Percentiles rank a stretch among this genome's conserved stretches.
phyloP scores from a whole-genome alignment of 306 rosid species.

The Lupinus albus region DNA sequence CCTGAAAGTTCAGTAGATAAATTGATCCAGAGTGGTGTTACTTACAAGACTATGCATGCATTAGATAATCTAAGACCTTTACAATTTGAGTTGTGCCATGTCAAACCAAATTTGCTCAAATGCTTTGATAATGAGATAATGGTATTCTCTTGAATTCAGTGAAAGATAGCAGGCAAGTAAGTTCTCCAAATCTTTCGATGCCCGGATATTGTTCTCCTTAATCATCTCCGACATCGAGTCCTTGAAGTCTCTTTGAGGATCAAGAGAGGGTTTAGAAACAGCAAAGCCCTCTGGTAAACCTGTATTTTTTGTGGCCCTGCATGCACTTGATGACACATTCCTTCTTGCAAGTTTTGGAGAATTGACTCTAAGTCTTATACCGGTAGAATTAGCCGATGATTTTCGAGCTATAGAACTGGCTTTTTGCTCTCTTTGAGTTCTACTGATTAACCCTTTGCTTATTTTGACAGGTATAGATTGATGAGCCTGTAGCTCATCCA shows the following conservation, averaged over 20 bases:
- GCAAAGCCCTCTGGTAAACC: conserved; percentile 67
- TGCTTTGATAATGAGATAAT: conserved; percentile 75
- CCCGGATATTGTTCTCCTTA: conserved; percentile 65
- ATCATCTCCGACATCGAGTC: conserved; percentile 91
- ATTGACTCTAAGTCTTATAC: conserved; percentile 61
- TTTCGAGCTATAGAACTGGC: conserved; percentile 40
- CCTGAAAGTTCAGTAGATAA: conserved; percentile 21
- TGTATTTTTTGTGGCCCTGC: conserved; percentile 41
- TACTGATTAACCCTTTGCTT: conserved; percentile 46
- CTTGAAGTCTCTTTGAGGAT: conserved; percentile 75
- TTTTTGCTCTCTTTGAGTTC: conserved; percentile 36
- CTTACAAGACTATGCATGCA: conserved; percentile 44
- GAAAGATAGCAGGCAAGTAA: conserved; percentile 84
- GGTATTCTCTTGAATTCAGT: conserved; percentile 71
- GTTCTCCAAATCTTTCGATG: conserved; percentile 73
- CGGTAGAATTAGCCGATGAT: conserved; percentile 49
- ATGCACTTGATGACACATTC: conserved; percentile 53
- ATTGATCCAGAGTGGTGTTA: conserved; percentile 5
- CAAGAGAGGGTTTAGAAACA: conserved; percentile 67
- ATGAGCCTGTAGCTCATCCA: conserved; percentile 38
- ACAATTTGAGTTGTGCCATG: conserved; percentile 51
- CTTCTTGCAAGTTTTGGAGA: conserved; percentile 70
- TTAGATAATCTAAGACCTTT: conserved; percentile 41
- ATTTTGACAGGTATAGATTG: conserved; percentile 43
- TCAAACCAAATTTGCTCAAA: conserved; percentile 86